phyloP scores from a whole-genome alignment of 2,329 filamentous ascomycete species.

The Daldinia eschscholtzii region DNA sequence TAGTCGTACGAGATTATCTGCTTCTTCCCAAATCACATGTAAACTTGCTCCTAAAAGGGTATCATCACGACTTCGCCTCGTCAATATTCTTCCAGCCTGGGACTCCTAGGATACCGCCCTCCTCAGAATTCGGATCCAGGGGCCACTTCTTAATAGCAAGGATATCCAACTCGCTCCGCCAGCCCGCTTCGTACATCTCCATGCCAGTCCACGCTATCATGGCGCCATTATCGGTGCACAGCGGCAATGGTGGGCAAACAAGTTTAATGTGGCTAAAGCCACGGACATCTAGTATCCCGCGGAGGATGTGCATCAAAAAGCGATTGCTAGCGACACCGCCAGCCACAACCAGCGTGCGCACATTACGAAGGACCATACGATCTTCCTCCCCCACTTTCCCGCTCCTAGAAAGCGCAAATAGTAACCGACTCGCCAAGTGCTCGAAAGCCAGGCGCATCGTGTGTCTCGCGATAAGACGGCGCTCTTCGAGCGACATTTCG shows the following conservation, averaged over 20 bases:
- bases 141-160: constrained; percentile 77
- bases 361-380: constrained; percentile 41
- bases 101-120: constrained; percentile 76
- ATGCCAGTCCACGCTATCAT: constrained; percentile 97
- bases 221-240: constrained; percentile 95
- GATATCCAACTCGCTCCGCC: constrained; percentile 71
- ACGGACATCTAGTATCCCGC: constrained; percentile 70
- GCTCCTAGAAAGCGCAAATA: constrained; percentile 70
- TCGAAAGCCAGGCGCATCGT: constrained; percentile 88
- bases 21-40: constrained; percentile 2
- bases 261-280: constrained; percentile 73
- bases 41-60: constrained; percentile 1
- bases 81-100: constrained; percentile 59
- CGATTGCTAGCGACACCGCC: constrained; percentile 91
- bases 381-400: constrained; percentile 3
- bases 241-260: constrained; percentile 77
- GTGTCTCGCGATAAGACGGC: constrained; percentile 76
- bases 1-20: constrained; percentile 24
- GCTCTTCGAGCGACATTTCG: constrained; percentile 68
- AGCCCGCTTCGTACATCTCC: constrained; percentile 90
- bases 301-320: constrained; percentile 78
- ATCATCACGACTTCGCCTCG: constrained; percentile 15
- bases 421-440: constrained; percentile 81
- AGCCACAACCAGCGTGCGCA: constrained; percentile 80
- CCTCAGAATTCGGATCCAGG: constrained; percentile 71